Conservation (phyloP, 1,284 basidiomycete species). For the Marasmius sp. region DNA sequence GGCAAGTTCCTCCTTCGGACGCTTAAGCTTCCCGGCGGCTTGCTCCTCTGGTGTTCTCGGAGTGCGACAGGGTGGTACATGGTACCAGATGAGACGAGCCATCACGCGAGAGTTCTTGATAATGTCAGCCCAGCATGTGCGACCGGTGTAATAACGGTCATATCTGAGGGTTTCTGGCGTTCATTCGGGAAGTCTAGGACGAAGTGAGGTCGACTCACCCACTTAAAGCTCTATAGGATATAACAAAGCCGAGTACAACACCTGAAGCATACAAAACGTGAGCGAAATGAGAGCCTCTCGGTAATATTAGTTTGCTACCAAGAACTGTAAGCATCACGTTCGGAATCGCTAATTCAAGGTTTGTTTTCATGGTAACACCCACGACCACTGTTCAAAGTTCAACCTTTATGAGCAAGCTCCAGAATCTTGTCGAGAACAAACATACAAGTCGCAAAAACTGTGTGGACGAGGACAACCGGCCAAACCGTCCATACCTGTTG, state of each 20-base stretch:
- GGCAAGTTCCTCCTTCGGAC: conserved; percentile 39
- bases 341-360: conserved; percentile 47
- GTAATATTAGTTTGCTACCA: conserved; percentile 29
- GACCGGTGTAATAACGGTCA: conserved; percentile 66
- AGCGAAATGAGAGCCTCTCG: not conserved
- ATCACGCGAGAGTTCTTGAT: conserved; percentile 48
- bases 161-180: conserved; percentile 35
- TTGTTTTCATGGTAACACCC: conserved; percentile 39
- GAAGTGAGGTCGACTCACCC: conserved; percentile 37
- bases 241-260: conserved; percentile 71
- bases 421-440: not conserved
- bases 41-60: conserved; percentile 37
- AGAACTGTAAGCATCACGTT: conserved; percentile 60
- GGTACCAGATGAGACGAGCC: conserved; percentile 61
- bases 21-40: conserved; percentile 23
- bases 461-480: conserved; percentile 63
- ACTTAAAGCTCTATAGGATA: conserved; percentile 61
- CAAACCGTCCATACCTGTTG: conserved; percentile 65
- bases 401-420: too few relatives aligned
- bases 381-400: conserved; percentile 29
- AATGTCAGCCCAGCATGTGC: conserved; percentile 59
- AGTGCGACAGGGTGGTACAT: conserved; percentile 49
- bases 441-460: conserved; percentile 41
- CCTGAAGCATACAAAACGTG: conserved; percentile 28
- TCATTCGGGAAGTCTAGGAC: not conserved